Conservation (phyloP, 2,329 filamentous ascomycete genomes). For the Leptographium radiaticola region DNA sequence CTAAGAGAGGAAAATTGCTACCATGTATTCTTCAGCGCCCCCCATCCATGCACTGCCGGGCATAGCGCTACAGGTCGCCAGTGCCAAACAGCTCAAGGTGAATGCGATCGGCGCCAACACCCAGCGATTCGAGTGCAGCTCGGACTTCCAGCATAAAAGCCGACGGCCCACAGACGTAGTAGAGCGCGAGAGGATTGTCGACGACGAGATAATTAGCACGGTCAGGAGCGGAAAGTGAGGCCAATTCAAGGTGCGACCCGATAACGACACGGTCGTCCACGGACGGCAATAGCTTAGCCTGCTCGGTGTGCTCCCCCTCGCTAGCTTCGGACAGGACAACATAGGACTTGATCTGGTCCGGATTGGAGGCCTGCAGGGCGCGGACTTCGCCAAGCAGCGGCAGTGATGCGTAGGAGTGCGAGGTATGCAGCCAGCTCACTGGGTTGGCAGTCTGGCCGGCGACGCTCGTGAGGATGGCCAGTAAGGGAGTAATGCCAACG, state of each 20-base stretch:
- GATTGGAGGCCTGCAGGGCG: slow-evolving; percentile 25
- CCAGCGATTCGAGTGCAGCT: slow-evolving; percentile 35
- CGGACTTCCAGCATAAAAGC: slow-evolving; percentile 54
- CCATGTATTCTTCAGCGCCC: no score
- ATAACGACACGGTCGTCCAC: slow-evolving; percentile 7
- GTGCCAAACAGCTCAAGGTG: slow-evolving; percentile 58
- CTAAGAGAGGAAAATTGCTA: no score
- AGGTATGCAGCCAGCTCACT: slow-evolving; percentile 51
- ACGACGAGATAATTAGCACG: slow-evolving; percentile 40
- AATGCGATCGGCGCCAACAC: slow-evolving; percentile 45
- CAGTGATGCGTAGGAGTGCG: slow-evolving; percentile 33
- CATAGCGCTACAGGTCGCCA: slow-evolving; percentile 23
- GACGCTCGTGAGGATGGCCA: slow-evolving; percentile 50
- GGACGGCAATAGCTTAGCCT: slow-evolving; percentile 10
- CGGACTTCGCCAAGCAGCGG: slow-evolving; percentile 42
- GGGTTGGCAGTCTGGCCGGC: slow-evolving; percentile 21
- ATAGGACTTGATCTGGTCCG: slow-evolving; percentile 32
- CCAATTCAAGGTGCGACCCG: slow-evolving; percentile 45
- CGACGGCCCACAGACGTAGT: slow-evolving; percentile 60
- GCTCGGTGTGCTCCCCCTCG: slow-evolving; percentile 26
- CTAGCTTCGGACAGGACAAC: slow-evolving; percentile 40
- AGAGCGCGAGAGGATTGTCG: slow-evolving; percentile 40
- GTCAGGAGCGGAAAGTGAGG: slow-evolving; percentile 41
- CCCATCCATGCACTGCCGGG: not conserved
- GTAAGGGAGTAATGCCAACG: slow-evolving; percentile 54